Evolutionary conservation across 2,329 filamentous ascomycete species (phyloP), one percentile per base, ranked within the genome.

Genomic region (Fusarium domesticum): DNA sequence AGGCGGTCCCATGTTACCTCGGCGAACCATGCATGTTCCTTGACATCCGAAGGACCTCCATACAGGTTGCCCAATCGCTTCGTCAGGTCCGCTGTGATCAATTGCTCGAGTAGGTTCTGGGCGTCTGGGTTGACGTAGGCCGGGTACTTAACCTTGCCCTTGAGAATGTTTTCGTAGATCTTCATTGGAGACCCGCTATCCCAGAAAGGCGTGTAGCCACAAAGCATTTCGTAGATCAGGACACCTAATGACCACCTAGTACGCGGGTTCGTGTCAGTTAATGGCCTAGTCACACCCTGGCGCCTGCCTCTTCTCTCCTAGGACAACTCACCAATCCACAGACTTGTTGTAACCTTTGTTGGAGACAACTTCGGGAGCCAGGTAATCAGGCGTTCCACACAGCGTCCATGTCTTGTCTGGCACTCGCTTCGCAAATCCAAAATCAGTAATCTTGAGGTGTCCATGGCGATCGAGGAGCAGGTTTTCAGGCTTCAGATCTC

Each of bases 291-390:
- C 17, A 15, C 6, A 2, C 25, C 18, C 31, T 28, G 5, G 18
- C 30, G 11, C 5, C n/a, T 23, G 7, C 5, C 6, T 20, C n/a
- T 5, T 10, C 14, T 28, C 8, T 28, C 23, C 7, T 8, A 12
- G 16, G 25, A 20, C 15, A n/a, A 72, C 87, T 73, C 73, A 96
- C 93, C 93, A 98, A 67, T 98, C 93, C 15, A 98, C 93, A 32
- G 92, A 96, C 69, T 97, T 98, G 75, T 98, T 98, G 76, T 98
- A 98, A 41, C 93, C 93, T 72, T 97, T 97, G 68, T 92, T 96
- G 48, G 90, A 91, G n/a, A 98, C 93, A 12, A 98, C 93, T 71
- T 98, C 93, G 0, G 93, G 93, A 1, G 93, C 93, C 28, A 98
- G 81, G 66, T 98, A 98, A 70, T 98, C 93, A 6, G 93, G 93